Percentiles rank a stretch among this genome's conserved stretches.
Conservation (phyloP, 345 rosid species). For the Melaleuca quinquenervia region DNA sequence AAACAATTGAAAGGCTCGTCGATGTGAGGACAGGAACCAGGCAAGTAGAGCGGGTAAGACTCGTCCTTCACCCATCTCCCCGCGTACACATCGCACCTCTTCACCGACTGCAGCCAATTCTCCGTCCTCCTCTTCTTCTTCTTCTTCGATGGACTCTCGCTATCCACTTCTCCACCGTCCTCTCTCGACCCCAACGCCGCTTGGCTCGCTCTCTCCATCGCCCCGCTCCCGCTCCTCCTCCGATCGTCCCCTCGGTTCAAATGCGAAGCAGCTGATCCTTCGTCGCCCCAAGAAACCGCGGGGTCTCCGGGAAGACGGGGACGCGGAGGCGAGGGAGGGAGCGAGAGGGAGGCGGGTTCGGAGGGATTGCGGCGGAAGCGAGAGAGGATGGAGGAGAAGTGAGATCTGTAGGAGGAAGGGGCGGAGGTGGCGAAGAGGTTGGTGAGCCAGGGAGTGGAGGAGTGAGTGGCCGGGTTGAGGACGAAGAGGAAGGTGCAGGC, state of each 20-base stretch:
- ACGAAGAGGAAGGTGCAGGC: slow-evolving; percentile 10
- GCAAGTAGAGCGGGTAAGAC: slow-evolving; percentile 18
- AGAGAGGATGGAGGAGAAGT: slow-evolving; percentile 2
- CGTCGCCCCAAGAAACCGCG: not conserved
- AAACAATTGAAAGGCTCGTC: slow-evolving; percentile 36
- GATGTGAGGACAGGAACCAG: slow-evolving; percentile 32
- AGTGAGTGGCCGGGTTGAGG: not conserved
- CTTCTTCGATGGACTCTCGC: not conserved
- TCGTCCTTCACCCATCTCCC: slow-evolving; percentile 37
- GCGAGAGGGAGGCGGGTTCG: not conserved
- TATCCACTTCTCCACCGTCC: not conserved
- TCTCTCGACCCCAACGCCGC: not conserved
- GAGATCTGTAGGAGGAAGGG: slow-evolving; percentile 3
- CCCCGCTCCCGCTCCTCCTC: not conserved
- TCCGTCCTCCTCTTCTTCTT: slow-evolving; percentile 1
- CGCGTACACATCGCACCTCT: slow-evolving; percentile 23
- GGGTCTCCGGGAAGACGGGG: not conserved
- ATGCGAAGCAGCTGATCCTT: not conserved
- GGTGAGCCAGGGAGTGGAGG: slow-evolving; percentile 10
- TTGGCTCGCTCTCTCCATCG: not conserved
- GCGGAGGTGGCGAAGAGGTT: not conserved
- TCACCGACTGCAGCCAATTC: slow-evolving; percentile 2
- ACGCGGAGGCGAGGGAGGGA: not conserved
- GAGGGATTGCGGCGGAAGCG: slow-evolving; percentile 7
- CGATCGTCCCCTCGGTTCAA: not conserved